These are phyloP conservation scores for Albatrellus ellisii DNA, from an alignment of 768 basidiomycete genomes.

Conservation along the genomic window DNA sequence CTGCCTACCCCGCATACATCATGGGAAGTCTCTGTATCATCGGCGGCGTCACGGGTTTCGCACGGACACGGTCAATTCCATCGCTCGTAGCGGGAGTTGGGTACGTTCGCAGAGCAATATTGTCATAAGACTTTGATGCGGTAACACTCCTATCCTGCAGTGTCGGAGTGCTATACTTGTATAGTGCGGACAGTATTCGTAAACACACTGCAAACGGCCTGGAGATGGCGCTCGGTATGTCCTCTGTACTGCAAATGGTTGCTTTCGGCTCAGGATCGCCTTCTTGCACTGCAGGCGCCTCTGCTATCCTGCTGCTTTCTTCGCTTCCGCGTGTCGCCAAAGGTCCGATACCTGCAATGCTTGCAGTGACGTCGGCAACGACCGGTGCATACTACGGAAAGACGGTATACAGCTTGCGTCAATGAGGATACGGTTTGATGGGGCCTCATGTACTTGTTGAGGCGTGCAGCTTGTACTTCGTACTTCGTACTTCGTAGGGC, in stretches of 20 bases:
- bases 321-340: conserved; percentile 57
- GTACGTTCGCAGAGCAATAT: conserved; percentile 25
- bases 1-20: conserved; percentile 67
- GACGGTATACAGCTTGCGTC: conserved; percentile 8
- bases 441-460: too few relatives aligned
- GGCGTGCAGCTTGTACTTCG: too few relatives aligned
- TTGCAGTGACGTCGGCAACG: conserved; percentile 45
- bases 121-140: neutral
- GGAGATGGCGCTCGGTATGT: conserved; percentile 59
- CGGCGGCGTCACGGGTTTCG: conserved; percentile 65
- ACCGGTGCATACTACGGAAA: conserved; percentile 52
- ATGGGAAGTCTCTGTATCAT: conserved; percentile 69
- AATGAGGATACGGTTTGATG: neutral
- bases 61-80: conserved; percentile 61
- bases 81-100: conserved; percentile 74
- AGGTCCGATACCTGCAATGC: conserved; percentile 51
- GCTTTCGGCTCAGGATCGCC: neutral
- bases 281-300: conserved; percentile 39
- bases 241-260: neutral
- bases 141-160: conserved; percentile 22
- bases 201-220: conserved; percentile 63
- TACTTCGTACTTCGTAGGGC: too few relatives aligned
- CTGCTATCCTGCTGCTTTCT: conserved; percentile 55
- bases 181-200: conserved; percentile 65
- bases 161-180: conserved; percentile 69